Evolutionary conservation across 2,329 filamentous ascomycete species (phyloP).

Genomic region (Penicillium sp.): DNA sequence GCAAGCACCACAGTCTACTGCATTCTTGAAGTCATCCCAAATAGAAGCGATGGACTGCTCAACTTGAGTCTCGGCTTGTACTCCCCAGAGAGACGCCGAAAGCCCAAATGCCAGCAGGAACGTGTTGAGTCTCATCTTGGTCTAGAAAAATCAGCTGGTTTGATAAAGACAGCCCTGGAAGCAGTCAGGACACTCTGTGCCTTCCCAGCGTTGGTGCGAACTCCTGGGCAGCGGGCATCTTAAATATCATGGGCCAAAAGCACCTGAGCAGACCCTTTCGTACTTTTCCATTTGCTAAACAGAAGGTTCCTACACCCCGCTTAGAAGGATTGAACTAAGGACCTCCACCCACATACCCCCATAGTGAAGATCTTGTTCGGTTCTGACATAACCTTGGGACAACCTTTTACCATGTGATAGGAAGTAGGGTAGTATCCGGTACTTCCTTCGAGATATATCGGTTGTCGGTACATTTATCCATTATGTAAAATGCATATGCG

Average conservation of each 20-base stretch:
- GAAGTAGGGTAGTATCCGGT: background rate
- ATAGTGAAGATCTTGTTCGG: constrained; percentile 1
- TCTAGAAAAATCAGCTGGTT: background rate
- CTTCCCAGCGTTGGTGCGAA: background rate
- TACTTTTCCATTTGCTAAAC: background rate
- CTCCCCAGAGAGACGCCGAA: constrained; percentile 9
- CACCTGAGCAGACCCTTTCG: background rate
- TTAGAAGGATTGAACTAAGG: background rate
- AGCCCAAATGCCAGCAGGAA: constrained; percentile 11
- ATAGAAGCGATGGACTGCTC: constrained; percentile 24
- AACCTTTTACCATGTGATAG: background rate
- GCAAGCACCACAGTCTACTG: constrained; percentile 33
- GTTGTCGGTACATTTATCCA: background rate
- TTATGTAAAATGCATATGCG: background rate
- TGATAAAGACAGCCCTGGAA: background rate
- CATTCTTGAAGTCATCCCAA: constrained; percentile 32
- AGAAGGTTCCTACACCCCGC: constrained; percentile 4
- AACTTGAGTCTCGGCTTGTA: constrained; percentile 8
- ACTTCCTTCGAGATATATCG: background rate
- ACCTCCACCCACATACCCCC: background rate
- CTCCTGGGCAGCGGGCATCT: background rate
- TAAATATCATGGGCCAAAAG: background rate
- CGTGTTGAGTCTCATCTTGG: constrained; percentile 14
- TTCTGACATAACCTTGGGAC: background rate
- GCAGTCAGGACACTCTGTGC: background rate